phyloP scores from a whole-genome alignment of 108 stramenopile species.

The Bacterosira constricta region DNA sequence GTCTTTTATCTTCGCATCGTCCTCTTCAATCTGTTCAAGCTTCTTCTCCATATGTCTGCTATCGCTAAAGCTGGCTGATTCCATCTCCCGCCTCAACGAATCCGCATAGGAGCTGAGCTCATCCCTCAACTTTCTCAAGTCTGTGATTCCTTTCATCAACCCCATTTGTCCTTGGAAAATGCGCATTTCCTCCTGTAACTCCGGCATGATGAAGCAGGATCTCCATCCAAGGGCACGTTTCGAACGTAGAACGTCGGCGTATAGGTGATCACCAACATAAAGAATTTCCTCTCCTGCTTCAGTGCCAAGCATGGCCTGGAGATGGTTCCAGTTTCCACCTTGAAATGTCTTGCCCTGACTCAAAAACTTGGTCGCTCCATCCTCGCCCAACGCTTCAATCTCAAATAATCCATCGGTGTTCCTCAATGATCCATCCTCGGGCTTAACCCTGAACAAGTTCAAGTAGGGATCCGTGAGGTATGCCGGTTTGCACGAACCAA shows the following conservation, averaged over 20 bases:
- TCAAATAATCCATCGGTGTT: slow-evolving; percentile 93
- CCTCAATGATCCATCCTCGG: slow-evolving; percentile 72
- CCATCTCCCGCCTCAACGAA: slow-evolving; percentile 42
- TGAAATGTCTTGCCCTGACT: slow-evolving; percentile 89
- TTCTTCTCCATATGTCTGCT: slow-evolving; percentile 31
- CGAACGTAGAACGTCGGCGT: slow-evolving; percentile 89
- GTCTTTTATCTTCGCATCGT: slow-evolving; percentile 70
- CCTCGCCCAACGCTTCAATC: slow-evolving; percentile 76
- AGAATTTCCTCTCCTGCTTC: slow-evolving; percentile 92
- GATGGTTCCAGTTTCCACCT: slow-evolving; percentile 94
- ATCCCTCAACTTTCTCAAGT: slow-evolving; percentile 64
- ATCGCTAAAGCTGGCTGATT: slow-evolving; percentile 15
- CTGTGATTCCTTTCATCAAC: slow-evolving; percentile 55
- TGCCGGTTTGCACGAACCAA: slow-evolving; percentile 90
- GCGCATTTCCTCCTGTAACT: slow-evolving; percentile 84
- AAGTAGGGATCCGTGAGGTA: slow-evolving; percentile 87
- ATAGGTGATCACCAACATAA: slow-evolving; percentile 98
- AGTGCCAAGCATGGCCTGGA: slow-evolving; percentile 88
- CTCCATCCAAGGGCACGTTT: slow-evolving; percentile 97
- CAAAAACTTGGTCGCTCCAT: slow-evolving; percentile 82
- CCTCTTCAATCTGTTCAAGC: slow-evolving; percentile 68
- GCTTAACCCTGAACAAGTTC: slow-evolving; percentile 87
- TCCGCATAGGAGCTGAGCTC: slow-evolving; percentile 64
- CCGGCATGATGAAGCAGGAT: slow-evolving; percentile 89
- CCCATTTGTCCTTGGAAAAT: slow-evolving; percentile 55